Evolutionary conservation across 164 flowering plant genomes (phyloP), one percentile per base, ranked within the genome.

Genomic region (Sextonia rubra): DNA sequence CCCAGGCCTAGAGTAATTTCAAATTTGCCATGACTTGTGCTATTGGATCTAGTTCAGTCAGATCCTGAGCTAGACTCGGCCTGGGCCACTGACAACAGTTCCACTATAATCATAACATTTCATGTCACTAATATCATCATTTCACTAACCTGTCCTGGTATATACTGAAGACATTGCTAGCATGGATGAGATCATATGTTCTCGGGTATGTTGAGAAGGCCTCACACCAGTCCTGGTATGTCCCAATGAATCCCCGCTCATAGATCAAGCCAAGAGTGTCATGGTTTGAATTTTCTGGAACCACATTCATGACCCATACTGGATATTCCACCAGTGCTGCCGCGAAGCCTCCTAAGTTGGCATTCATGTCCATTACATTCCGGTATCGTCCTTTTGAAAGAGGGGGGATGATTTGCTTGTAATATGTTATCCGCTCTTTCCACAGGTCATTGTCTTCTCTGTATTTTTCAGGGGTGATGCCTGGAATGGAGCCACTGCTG

Each of bases 171-270:
- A 93, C 84, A 0, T 84, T 79, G 18, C 80, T 74, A 0, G 98
- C 99, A 77, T 93, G 99, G 77, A 96, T 93, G 72, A 96, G 90
- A 82, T 96, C 99, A 67, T 93, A 96, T 0, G 98, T 96, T 83
- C 99, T 80, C 63, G 98, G 99, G 80, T 96, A 96, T 0, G 99
- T 93, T 5, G 97, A 96, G 82, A 96, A 90, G 20, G 97, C 97
- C 80, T 96, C 99, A 66, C 99, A 96, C 99, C 98, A 96, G 63
- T 96, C 97, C 23, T 89, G 91, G 80, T 93, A 96, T 2, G 95
- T 85, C 11, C 99, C 99, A 7, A 96, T 91, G 78, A 96, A 80
- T 7, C 97, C 99, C 0, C 99, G 84, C 66, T 96, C 99, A 47
- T 85, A 91, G 29, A 96, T 86, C 5, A 82, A 84, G 11, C 98